Evolutionary conservation across 495 filamentous ascomycete species (phyloP).

Genomic region (Elasticomyces elasticus): DNA sequence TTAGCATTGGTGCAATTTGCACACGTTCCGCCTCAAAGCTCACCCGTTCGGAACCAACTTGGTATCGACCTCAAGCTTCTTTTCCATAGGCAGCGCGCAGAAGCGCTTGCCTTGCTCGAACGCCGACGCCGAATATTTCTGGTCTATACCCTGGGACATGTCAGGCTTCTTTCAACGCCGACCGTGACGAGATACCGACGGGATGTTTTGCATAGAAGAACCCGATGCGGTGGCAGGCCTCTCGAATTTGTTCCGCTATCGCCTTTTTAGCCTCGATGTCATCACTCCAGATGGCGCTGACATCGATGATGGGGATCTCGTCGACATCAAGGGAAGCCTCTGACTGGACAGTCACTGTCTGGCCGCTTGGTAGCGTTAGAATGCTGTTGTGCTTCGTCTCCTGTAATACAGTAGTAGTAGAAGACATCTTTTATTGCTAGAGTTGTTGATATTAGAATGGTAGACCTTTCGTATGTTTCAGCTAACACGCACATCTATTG

Average conservation of each 20-base stretch:
- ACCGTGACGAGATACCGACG: neutral
- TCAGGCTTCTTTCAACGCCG: neutral
- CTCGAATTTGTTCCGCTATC: neutral
- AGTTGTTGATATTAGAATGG: no score
- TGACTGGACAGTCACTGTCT: neutral
- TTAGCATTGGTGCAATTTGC: no score
- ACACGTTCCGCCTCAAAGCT: no score
- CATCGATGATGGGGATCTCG: neutral
- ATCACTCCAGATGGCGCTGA: neutral
- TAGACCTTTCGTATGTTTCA: no score
- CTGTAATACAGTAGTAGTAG: neutral
- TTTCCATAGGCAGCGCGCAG: constrained; percentile 40
- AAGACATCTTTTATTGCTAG: no score
- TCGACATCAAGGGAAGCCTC: neutral
- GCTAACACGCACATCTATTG: no score
- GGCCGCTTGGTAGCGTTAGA: neutral
- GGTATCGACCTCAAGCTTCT: constrained; percentile 38
- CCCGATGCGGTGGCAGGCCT: neutral
- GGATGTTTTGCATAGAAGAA: neutral
- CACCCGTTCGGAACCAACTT: constrained; percentile 27
- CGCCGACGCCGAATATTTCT: constrained; percentile 30
- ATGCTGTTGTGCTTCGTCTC: neutral
- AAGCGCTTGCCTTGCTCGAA: constrained; percentile 37
- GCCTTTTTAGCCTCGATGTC: neutral
- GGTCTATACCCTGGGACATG: constrained; percentile 29